Base-by-base conservation (phyloP, 306 rosid genomes). In the Medicago lupulina region DNA sequence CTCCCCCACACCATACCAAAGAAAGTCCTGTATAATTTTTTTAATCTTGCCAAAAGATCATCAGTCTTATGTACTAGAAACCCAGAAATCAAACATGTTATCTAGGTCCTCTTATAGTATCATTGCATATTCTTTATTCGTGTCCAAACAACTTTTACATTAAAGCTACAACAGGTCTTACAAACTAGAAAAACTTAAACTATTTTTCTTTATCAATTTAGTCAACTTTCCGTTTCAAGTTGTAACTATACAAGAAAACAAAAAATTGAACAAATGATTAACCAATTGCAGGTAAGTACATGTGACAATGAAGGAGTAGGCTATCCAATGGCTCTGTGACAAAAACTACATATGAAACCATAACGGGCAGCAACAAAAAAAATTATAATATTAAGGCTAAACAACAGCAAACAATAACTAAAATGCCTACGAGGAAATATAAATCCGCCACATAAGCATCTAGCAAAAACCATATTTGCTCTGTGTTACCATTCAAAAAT, bases 371-470 rank as follows among this genome's bases (percentile, higher is more conserved):
- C 80, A 67, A 50, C 41, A 75, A 65, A 54, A 12, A 25, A 12
- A 28, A 41, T 65, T 15, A 69, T 9, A 77, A 18, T 46, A 14
- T 31, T 31, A 31, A 31, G 14, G 51, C 61, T 57, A 67, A 44
- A 47, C 49, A 43, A 50, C 59, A 43, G 50, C 11, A 59, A 73
- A 43, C 16, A 73, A 72, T n/a, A 73, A 73, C 28, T 41, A 44
- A 16, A 73, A 73, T 34, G 40, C 54, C 57, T 44, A 62, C 9
- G 60, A 62, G 71, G 19, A 62, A 50, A 51, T 75, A 74, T 9
- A 68, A 58, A 34, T 58, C 73, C 46, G 18, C 16, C 44, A 51
- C 49, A 40, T 21, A 39, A 39, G 55, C 39, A 41, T 53, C 69
- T 47, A 44, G 70, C 55, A 60, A 19, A 70, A 61, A 38, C 71